Base-by-base conservation (phyloP, 2,329 filamentous ascomycete genomes). In the Fusarium begoniae region DNA sequence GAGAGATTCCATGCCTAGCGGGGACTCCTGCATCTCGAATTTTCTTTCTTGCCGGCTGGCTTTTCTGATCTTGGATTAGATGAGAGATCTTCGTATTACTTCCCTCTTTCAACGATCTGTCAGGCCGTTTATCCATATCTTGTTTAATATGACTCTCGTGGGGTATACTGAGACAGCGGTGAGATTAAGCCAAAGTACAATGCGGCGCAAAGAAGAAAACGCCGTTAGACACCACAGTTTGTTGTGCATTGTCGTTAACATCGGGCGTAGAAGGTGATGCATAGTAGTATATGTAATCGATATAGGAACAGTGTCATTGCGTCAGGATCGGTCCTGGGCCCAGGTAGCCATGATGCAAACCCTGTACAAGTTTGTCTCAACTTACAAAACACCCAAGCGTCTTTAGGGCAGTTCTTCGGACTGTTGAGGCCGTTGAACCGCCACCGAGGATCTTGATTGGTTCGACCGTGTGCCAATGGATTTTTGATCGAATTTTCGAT, bases 91-190 rank as follows among this genome's bases (percentile, higher is more conserved):
- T 54, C 57, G 43, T 22, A 54, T 47, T 44, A 37, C 53, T 54
- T 32, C 48, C 66, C 43, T 38, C 26, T 55, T 55, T 28, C 26
- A 44, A 48, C 30, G 32, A 26, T 51, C 26, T 51, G 24, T 20
- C 12, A 66, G 47, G 54, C 43, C 24, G 28, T 40, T 55, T 40
- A 38, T 44, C 50, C 24, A 47, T 26, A 41, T 59, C 22, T 26
- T 40, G 54, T n/a, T 51, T 15, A 28, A 35, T 48, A 45, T 60
- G 51, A n/a, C 56, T 59, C 43, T 73, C 48, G 15, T n/a, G 20
- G 56, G 18, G 69, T n/a, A 48, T 47, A 17, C 30, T 51, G 45
- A 70, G 38, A 61, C 62, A 56, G 68, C 63, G 72, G 72, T 69
- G 67, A 72, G 48, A 22, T 51, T 2, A 41, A 37, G 50, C 32